A percentile compares a stretch with the other conserved stretches of the same genome.
phyloP scores from a whole-genome alignment of 1,284 basidiomycete genomes.

The Agroathelia rolfsii region DNA sequence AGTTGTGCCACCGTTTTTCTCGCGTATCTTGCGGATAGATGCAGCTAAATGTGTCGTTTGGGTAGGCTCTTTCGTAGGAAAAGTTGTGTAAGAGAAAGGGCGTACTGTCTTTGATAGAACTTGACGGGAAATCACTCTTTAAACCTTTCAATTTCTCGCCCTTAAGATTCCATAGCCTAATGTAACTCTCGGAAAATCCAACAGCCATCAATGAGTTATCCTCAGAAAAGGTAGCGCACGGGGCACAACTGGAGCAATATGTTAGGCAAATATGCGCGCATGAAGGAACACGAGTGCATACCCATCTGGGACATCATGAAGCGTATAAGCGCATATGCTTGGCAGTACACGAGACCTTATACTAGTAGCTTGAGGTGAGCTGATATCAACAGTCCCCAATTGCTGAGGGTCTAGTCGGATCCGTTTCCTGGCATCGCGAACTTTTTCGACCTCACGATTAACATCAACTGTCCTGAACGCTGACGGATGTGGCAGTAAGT shows the following conservation, averaged over 20 bases:
- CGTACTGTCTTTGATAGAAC: constrained; percentile 62
- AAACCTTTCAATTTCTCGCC: constrained; percentile 80
- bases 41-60: constrained; percentile 31
- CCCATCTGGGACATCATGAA: constrained; percentile 89
- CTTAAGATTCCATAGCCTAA: constrained; percentile 92
- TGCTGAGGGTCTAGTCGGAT: constrained; percentile 77
- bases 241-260: constrained; percentile 44
- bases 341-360: constrained; percentile 62
- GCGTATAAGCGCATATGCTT: constrained; percentile 86
- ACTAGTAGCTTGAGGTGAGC: constrained; percentile 47
- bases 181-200: constrained; percentile 93
- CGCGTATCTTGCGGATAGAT: constrained; percentile 55
- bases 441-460: constrained; percentile 82
- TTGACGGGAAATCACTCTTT: constrained; percentile 66
- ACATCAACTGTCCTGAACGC: constrained; percentile 85
- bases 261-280: constrained; percentile 7
- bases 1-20: constrained; percentile 74
- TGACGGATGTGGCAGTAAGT: constrained; percentile 72
- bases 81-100: constrained; percentile 7
- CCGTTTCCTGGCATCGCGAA: constrained; percentile 84
- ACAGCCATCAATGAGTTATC: constrained; percentile 94
- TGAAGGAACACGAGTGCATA: constrained; percentile 27
- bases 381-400: constrained; percentile 41
- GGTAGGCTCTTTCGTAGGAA: constrained; percentile 2
- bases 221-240: constrained; percentile 82